Conservation (phyloP, 2,329 filamentous ascomycete species). For the Pleurostoma richardsiae region DNA sequence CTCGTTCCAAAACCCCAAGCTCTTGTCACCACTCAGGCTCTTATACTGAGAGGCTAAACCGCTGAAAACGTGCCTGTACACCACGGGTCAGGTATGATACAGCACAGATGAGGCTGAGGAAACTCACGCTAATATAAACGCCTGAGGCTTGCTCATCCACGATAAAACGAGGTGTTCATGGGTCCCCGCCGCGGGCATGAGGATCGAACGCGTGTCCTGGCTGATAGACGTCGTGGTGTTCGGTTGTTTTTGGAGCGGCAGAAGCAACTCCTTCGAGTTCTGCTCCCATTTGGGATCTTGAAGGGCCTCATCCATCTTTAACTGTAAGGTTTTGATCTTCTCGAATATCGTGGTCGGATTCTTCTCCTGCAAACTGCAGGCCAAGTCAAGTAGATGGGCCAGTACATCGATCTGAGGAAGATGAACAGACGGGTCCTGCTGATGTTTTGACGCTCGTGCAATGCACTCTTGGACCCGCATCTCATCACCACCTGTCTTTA, state of each 20-base stretch:
- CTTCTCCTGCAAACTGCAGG: constrained; percentile 62
- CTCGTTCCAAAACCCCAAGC: constrained; percentile 33
- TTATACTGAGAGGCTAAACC: constrained; percentile 39
- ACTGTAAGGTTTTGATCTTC: constrained; percentile 60
- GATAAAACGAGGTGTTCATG: constrained; percentile 55
- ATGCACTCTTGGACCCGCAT: constrained; percentile 68
- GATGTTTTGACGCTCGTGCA: constrained; percentile 67
- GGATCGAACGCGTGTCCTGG: constrained; percentile 49
- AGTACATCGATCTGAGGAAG: constrained; percentile 64
- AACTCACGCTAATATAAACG: constrained; percentile 49
- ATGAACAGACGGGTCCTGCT: constrained; percentile 58
- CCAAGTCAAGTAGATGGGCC: constrained; percentile 63
- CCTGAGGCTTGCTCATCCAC: constrained; percentile 56
- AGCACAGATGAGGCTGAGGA: background rate
- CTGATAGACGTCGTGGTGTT: constrained; percentile 47
- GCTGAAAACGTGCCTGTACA: constrained; percentile 46
- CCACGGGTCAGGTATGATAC: background rate
- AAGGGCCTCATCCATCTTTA: constrained; percentile 53
- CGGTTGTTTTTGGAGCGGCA: constrained; percentile 50
- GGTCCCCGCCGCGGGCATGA: constrained; percentile 41
- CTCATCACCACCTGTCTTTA: constrained; percentile 61
- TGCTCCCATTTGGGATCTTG: constrained; percentile 38
- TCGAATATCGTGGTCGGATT: constrained; percentile 48
- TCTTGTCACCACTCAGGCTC: constrained; percentile 27
- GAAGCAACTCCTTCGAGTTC: constrained; percentile 40